Evolutionary conservation across 2,329 filamentous ascomycete genomes (phyloP), one percentile per base, ranked within the genome.

Genomic region (Ceratocystiopsis sp.): DNA sequence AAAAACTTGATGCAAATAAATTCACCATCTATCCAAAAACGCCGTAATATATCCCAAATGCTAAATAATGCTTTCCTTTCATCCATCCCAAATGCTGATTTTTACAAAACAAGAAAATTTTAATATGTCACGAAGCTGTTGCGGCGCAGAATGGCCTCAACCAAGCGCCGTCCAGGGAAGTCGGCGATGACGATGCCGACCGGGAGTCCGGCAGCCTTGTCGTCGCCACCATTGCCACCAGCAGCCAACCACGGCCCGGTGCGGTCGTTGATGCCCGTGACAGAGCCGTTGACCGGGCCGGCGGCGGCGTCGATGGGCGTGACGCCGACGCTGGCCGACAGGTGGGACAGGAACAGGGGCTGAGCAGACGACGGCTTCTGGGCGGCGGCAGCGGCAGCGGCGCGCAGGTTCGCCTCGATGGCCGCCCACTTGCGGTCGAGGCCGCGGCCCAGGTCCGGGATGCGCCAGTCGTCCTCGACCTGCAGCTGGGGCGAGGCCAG

Each of bases 261-360:
- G 55, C 61, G 60, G 49, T 69, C 66, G 44, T 70, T 70, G 58
- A 69, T 67, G 25, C 67, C 67, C n/a, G 52, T 50, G 4, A 67
- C 55, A 15, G 49, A 45, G 37, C 55, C 53, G 48, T 67, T 63
- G 42, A 52, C 50, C n/a, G 64, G 60, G 0, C 67, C 67, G 0
- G 67, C 66, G 12, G 67, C 67, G 2, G 65, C 67, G 50, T 67
- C 64, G 41, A 70, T 66, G 35, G 67, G 67, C 46, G 65, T 48
- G 11, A 70, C 65, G 35, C 65, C 66, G 3, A 68, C 59, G 17
- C 61, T 64, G 14, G 67, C 67, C 15, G 64, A 68, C 18, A 67
- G 49, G 51, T 70, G 67, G 16, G 64, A 59, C 15, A 70, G 55
- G 49, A 62, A 68, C 15, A 71, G 54, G 12, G 40, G 35, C 25